Conservation (phyloP, 805 yeast species). For the Candida ortonii region DNA sequence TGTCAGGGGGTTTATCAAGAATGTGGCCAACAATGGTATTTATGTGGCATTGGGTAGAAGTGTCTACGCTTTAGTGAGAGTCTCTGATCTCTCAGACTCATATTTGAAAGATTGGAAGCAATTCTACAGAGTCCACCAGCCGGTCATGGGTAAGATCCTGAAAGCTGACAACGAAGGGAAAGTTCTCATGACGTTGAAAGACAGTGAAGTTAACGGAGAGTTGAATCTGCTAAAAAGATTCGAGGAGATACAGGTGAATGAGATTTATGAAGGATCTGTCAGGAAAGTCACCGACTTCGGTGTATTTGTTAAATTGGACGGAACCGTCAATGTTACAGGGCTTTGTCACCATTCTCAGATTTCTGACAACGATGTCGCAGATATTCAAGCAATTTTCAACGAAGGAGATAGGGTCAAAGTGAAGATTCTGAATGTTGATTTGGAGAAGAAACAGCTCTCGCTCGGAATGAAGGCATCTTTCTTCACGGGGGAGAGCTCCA, state of each 20-base stretch:
- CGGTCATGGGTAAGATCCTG: slow-evolving; percentile 70
- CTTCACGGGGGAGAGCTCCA: slow-evolving; percentile 42
- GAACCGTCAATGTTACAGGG: slow-evolving; percentile 73
- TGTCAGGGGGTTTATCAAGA: slow-evolving; percentile 78
- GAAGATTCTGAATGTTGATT: slow-evolving; percentile 62
- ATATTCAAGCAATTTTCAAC: slow-evolving; percentile 65
- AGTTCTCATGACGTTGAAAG: slow-evolving; percentile 75
- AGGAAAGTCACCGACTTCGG: slow-evolving; percentile 83
- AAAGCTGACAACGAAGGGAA: slow-evolving; percentile 60
- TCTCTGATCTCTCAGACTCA: slow-evolving; percentile 77
- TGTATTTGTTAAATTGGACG: slow-evolving; percentile 80
- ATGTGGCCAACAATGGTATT: slow-evolving; percentile 70
- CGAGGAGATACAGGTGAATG: slow-evolving; percentile 68
- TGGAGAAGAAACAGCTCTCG: slow-evolving; percentile 69
- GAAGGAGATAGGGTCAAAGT: slow-evolving; percentile 92
- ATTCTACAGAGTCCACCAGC: slow-evolving; percentile 65
- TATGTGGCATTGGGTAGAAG: slow-evolving; percentile 72
- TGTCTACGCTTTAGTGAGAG: slow-evolving; percentile 75
- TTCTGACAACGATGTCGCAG: slow-evolving; percentile 61
- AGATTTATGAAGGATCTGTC: slow-evolving; percentile 73
- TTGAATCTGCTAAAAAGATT: slow-evolving; percentile 55
- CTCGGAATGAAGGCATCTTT: slow-evolving; percentile 95
- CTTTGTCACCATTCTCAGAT: slow-evolving; percentile 84
- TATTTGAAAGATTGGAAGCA: slow-evolving; percentile 87
- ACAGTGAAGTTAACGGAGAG: slow-evolving; percentile 74